A percentile compares a stretch with the other conserved stretches of the same genome.
Evolutionary conservation across 495 filamentous ascomycete species (phyloP).

Genomic region (Cairneyella variabilis): DNA sequence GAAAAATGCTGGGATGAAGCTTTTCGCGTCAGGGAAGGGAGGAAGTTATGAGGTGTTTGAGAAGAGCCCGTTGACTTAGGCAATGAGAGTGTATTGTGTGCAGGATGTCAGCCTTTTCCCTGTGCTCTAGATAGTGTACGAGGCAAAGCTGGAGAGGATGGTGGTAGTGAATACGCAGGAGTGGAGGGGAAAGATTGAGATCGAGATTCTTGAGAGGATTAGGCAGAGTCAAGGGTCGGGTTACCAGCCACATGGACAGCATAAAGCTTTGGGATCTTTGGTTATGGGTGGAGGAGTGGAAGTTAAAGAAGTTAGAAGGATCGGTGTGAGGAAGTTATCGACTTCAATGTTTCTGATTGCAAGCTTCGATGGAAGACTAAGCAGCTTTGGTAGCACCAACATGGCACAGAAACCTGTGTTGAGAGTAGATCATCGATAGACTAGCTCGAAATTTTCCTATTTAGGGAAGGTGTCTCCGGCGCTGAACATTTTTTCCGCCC

Average conservation of each 20-base stretch:
- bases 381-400: no score
- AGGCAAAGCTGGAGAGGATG: neutral
- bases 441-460: no score
- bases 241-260: neutral
- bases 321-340: no score
- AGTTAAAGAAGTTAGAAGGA: no score
- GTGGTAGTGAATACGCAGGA: neutral
- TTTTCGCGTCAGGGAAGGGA: neutral
- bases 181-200: neutral
- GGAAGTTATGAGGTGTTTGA: neutral
- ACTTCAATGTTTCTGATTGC: no score
- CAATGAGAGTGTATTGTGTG: neutral
- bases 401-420: no score
- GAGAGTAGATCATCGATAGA: no score
- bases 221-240: neutral
- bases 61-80: neutral
- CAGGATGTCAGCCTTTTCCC: neutral
- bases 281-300: no score
- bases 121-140: neutral
- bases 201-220: neutral
- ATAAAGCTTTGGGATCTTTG: neutral
- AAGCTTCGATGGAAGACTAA: no score
- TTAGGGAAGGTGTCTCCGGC: no score
- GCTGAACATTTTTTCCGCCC: no score
- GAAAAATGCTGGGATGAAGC: neutral